Conservation (phyloP, 768 basidiomycete genomes). For the Stropharia rugosoannulata region DNA sequence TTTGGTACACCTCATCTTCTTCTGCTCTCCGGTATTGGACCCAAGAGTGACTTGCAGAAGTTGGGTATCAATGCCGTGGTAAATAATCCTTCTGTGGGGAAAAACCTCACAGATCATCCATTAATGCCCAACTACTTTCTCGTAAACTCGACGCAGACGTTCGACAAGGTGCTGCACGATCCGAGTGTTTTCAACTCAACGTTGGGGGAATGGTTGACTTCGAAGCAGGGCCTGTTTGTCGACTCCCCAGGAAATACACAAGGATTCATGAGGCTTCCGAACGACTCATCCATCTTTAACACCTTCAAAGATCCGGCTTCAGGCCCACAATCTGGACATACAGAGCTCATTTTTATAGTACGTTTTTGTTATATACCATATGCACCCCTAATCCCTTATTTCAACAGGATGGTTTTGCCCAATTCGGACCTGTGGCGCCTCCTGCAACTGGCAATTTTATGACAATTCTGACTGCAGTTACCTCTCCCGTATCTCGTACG, state of each 20-base stretch:
- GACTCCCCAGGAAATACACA: slow-evolving; percentile 31
- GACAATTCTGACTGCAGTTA: neutral
- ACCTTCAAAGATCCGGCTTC: slow-evolving; percentile 16
- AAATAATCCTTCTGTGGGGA: slow-evolving; percentile 16
- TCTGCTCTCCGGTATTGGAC: slow-evolving; percentile 19
- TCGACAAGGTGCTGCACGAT: slow-evolving; percentile 5
- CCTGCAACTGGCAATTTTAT: neutral
- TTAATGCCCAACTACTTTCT: slow-evolving; percentile 8
- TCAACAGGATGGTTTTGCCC: no score
- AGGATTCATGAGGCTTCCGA: slow-evolving; percentile 28
- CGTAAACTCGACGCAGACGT: neutral
- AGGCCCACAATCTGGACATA: slow-evolving; percentile 18
- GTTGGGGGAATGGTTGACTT: slow-evolving; percentile 19
- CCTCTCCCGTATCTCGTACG: neutral
- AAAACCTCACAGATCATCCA: slow-evolving; percentile 16
- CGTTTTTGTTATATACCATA: neutral
- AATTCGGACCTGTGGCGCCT: neutral
- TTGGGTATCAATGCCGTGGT: slow-evolving; percentile 10
- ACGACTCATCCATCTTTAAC: slow-evolving; percentile 19
- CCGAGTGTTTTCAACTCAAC: slow-evolving; percentile 15
- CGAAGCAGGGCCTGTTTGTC: slow-evolving; percentile 32
- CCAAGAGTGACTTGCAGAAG: slow-evolving; percentile 6
- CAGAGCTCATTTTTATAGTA: slow-evolving; percentile 33
- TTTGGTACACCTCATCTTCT: slow-evolving; percentile 20
- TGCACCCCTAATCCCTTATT: no score